Percentiles rank a stretch among this genome's conserved stretches.
phyloP scores from a whole-genome alignment of 2,329 filamentous ascomycete species.

The Aspergillus fijiensis region DNA sequence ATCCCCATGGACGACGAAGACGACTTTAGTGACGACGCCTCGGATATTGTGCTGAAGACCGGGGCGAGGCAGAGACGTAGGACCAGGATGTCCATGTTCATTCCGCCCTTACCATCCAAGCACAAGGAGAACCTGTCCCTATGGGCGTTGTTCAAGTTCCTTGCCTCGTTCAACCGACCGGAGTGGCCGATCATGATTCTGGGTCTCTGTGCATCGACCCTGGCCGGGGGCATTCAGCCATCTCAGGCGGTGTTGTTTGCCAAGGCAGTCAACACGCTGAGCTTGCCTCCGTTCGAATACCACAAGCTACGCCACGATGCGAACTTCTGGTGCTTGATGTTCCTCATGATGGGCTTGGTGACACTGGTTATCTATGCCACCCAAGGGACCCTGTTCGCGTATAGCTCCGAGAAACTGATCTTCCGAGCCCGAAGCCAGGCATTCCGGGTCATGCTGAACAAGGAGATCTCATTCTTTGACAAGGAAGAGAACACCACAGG shows the following conservation, averaged over 20 bases:
- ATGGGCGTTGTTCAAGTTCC: conserved; percentile 72
- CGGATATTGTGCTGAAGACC: conserved; percentile 11
- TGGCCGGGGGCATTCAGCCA: conserved; percentile 77
- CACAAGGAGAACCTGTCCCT: conserved; percentile 47
- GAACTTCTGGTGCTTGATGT: conserved; percentile 85
- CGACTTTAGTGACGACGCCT: conserved; percentile 11
- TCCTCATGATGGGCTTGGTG: conserved; percentile 73
- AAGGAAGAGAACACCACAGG: conserved; percentile 24
- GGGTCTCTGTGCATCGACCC: conserved; percentile 68
- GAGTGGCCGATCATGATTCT: conserved; percentile 70
- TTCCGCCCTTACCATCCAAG: conserved; percentile 29
- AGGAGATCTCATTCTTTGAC: conserved; percentile 33
- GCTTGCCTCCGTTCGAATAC: conserved; percentile 54
- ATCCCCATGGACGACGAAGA: conserved; percentile 1
- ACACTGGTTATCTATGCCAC: conserved; percentile 65
- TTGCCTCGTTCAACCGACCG: conserved; percentile 70
- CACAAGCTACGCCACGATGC: conserved; percentile 63
- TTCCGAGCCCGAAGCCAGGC: conserved; percentile 70
- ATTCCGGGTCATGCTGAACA: conserved; percentile 27
- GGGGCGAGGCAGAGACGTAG: neutral
- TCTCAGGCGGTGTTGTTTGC: conserved; percentile 76
- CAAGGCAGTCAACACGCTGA: conserved; percentile 73
- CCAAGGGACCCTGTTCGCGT: conserved; percentile 73
- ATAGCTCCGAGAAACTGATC: conserved; percentile 78
- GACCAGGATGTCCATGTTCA: conserved; percentile 12